Percentiles rank a stretch among this genome's conserved stretches.
phyloP scores from a whole-genome alignment of 192 early-diverging fungal species.

The Lobosporangium transversale region DNA sequence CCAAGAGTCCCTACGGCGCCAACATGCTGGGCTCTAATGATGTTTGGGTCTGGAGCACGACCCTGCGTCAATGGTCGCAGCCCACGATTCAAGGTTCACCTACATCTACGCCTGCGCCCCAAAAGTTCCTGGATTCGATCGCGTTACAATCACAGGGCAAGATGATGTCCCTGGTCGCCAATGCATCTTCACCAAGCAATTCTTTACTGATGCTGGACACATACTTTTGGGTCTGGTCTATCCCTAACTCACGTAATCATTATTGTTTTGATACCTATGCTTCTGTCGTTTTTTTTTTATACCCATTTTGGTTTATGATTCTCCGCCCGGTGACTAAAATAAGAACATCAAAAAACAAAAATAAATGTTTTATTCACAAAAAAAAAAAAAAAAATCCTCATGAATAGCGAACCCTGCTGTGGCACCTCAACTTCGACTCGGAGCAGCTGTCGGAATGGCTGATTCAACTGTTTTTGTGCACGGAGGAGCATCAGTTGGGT shows the following conservation, averaged over 20 bases:
- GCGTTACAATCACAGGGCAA: constrained; percentile 55
- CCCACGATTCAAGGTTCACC: constrained; percentile 25
- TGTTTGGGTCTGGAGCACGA: constrained; percentile 59
- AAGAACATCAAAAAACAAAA: constrained; percentile 18
- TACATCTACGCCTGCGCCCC: constrained; percentile 28
- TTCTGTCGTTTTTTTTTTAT: constrained; percentile 1
- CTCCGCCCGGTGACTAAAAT: too few relatives aligned
- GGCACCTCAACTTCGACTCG: constrained; percentile 28
- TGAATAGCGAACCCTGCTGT: constrained; percentile 41
- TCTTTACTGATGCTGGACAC: constrained; percentile 55
- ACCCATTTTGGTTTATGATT: too few relatives aligned
- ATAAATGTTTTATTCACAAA: background rate
- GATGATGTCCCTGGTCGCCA: constrained; percentile 54
- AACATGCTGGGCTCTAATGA: constrained; percentile 49
- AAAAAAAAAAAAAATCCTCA: too few relatives aligned
- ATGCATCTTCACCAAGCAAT: constrained; percentile 45
- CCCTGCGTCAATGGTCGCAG: constrained; percentile 58
- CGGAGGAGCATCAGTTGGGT: constrained; percentile 24
- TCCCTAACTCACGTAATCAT: constrained; percentile 57
- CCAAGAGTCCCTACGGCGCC: constrained; percentile 29
- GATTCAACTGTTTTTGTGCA: constrained; percentile 29
- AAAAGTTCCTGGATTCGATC: constrained; percentile 52
- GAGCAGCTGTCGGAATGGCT: constrained; percentile 32
- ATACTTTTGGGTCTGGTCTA: constrained; percentile 57
- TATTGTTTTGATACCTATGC: constrained; percentile 7